Evolutionary conservation across 2,329 filamentous ascomycete species (phyloP), one percentile per base, ranked within the genome.

Genomic region (Aureobasidium uvarum): DNA sequence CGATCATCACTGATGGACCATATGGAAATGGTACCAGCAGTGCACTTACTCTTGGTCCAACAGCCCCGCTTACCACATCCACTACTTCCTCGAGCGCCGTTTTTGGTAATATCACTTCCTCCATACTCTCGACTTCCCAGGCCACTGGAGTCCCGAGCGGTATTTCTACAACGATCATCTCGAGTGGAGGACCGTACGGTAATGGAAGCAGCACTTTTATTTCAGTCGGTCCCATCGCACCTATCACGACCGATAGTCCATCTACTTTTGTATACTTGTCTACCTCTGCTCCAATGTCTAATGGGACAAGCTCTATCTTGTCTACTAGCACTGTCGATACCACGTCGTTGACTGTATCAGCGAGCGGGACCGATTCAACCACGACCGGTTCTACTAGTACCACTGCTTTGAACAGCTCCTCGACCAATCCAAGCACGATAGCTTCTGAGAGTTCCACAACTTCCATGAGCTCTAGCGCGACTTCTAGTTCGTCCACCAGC

Each of bases 11-110:
- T 25, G 25, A 25, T 25, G 25, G 25, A 25, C 25, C 25, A 25
- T 25, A 25, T 25, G 33, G 25, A 14, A 55, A 55, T 25, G 20
- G 38, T 8, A 48, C 54, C 7, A 65, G 52, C 54, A 65, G 52
- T 23, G 20, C 13, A 10, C 16, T 25, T 18, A 11, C 54, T 1
- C 28, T 51, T 20, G 43, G 23, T 45, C 63, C 63, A 5, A 50
- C 54, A n/a, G 31, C 33, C 5, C 54, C 54, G 10, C 6, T 56
- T 16, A 20, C 36, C 5, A 59, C 52, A 18, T 6, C 7, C 25
- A 16, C 13, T 5, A 5, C 16, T 4, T 18, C 54, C 16, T 43
- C 54, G 7, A 43, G 41, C 4, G 41, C 8, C 3, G 41, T 8
- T 20, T 3, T 10, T 11, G 11, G 18, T 10, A 45, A 45, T n/a